These are phyloP conservation scores for Didymella exigua DNA, from an alignment of 2,329 filamentous ascomycete species.

Conservation along the genomic window DNA sequence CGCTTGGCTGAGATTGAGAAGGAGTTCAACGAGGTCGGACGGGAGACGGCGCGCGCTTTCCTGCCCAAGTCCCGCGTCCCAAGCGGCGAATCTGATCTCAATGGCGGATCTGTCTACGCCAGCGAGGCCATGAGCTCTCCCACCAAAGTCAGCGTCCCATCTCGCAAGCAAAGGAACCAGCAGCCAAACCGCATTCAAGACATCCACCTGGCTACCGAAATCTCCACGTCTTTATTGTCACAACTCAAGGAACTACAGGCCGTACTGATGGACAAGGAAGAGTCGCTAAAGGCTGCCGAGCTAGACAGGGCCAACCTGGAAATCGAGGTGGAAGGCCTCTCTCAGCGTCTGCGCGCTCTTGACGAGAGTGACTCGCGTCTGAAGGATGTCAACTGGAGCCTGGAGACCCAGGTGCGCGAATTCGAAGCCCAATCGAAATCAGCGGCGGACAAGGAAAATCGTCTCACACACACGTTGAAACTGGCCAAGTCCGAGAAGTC, in stretches of 20 bases:
- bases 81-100: conserved; percentile 55
- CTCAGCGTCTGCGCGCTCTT: conserved; percentile 78
- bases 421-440: conserved; percentile 75
- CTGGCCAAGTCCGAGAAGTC: conserved; percentile 75
- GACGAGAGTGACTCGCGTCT: conserved; percentile 95
- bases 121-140: conserved; percentile 84
- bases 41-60: conserved; percentile 87
- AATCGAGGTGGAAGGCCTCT: conserved; percentile 77
- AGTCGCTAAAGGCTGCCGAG: conserved; percentile 76
- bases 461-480: conserved; percentile 75
- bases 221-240: conserved; percentile 91
- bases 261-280: conserved; percentile 84
- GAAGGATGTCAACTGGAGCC: conserved; percentile 98
- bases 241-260: conserved; percentile 91
- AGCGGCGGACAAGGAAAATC: conserved; percentile 80
- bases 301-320: conserved; percentile 80
- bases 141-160: conserved; percentile 85
- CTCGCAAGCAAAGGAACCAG: conserved; percentile 88
- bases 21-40: conserved; percentile 92
- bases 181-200: conserved; percentile 87
- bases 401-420: conserved; percentile 92
- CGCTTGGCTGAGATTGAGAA: conserved; percentile 86
- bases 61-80: conserved; percentile 79
- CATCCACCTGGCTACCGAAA: conserved; percentile 97
- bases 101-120: conserved; percentile 64